Conservation (phyloP, 2,329 filamentous ascomycete species). For the Xylaria sp. region DNA sequence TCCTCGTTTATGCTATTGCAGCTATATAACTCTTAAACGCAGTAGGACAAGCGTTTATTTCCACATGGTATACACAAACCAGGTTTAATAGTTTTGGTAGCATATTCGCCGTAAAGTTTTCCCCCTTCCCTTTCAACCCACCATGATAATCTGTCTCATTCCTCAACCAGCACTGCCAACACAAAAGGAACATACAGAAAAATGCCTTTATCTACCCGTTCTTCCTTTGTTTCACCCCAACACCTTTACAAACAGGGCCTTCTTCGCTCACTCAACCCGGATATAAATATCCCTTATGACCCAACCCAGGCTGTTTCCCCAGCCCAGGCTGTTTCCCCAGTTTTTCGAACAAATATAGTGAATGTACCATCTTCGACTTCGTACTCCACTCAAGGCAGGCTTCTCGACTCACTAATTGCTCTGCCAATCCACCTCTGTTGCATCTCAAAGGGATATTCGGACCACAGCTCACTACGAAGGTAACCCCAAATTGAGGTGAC, state of each 20-base stretch:
- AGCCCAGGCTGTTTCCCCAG: not conserved
- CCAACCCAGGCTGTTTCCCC: not conserved
- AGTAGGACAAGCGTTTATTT: no score
- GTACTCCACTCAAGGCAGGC: not conserved
- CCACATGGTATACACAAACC: no score
- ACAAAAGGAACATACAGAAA: no score
- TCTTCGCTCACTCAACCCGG: not conserved
- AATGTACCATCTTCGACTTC: not conserved
- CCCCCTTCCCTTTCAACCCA: no score
- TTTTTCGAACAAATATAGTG: not conserved
- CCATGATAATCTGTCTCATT: no score
- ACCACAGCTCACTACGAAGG: not conserved
- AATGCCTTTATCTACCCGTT: not conserved
- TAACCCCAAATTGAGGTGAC: not conserved
- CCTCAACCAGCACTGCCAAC: no score
- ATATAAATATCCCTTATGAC: not conserved
- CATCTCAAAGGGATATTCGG: not conserved
- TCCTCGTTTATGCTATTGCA: no score
- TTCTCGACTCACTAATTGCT: not conserved
- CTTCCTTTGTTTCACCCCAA: not conserved
- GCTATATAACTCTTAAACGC: no score
- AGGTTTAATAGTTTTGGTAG: no score
- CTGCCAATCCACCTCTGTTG: not conserved
- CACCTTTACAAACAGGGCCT: not conserved
- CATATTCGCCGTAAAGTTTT: no score